Base-by-base conservation (phyloP, 768 basidiomycete species). In the Tylopilus sp. region DNA sequence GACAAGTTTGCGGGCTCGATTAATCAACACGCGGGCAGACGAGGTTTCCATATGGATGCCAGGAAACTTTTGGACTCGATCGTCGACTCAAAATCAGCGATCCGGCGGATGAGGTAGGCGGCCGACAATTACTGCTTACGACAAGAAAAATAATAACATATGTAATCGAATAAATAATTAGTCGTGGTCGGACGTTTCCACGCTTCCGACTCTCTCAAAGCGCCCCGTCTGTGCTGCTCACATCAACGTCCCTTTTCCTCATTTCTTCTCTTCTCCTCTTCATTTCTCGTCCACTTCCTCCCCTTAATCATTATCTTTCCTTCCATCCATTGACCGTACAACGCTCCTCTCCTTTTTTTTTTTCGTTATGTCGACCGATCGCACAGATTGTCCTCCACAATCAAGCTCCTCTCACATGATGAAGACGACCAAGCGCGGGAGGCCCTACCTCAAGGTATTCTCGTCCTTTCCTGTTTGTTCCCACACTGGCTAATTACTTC, bases 381-480 rank as follows among this genome's bases (percentile, higher is more conserved):
- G 69, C 45, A 48, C 72, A 47, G 65, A 64, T 63, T 30, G 42
- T n/a, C 63, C 64, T 69, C 74, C 79, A 28, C 79, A 80, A 62
- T 77, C 82, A 37, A 82, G 81, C 59, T 84, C 88, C 37, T 92
- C 90, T 25, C 94, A 96, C 72, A 91, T 96, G 90, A 97, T 98
- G 94, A 95, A 96, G 83, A 96, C 91, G 14, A 96, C 94, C 68
- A 92, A 92, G 78, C 85, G 94, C 66, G 94, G 94, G 56, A 81
- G 94, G 62, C 94, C 94, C 14, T 97, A 86, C 71, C 82, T 95
- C 71, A 96, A 95, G 84, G 94, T 89, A 51, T 57, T 66, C 66
- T 38, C 29, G 3, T 38, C 12, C 25, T 16, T 1, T 6, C 19
- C 17, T 38, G 43, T 55, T 63, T 59, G 21, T 50, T 52, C 52